phyloP scores from a whole-genome alignment of 805 yeast genomes.

The Starmerella floris region DNA sequence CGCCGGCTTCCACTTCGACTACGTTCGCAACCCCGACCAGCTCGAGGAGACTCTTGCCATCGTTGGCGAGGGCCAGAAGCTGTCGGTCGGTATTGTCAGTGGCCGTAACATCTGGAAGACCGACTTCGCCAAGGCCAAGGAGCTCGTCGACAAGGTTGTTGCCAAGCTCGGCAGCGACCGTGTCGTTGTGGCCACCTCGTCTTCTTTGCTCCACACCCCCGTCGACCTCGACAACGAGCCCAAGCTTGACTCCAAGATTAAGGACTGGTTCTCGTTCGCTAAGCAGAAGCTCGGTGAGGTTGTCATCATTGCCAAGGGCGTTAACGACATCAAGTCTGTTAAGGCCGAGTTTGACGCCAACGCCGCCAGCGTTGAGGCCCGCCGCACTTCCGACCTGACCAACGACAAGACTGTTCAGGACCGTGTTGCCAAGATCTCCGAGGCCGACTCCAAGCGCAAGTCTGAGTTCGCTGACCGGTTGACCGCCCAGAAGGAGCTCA shows the following conservation, averaged over 20 bases:
- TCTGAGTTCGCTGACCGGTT: conserved; percentile 78
- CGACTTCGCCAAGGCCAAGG: conserved; percentile 78
- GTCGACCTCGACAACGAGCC: conserved; percentile 87
- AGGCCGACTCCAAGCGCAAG: conserved; percentile 63
- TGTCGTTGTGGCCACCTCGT: conserved; percentile 84
- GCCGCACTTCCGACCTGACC: conserved; percentile 77
- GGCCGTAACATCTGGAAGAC: conserved; percentile 99
- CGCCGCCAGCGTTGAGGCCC: conserved; percentile 71
- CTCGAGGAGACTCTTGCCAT: conserved; percentile 65
- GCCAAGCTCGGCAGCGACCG: conserved; percentile 59
- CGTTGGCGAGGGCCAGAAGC: conserved; percentile 54
- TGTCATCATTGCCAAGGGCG: conserved; percentile 78
- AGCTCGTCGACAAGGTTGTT: conserved; percentile 67
- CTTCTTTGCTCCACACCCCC: conserved; percentile 96
- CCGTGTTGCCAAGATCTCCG: conserved; percentile 62
- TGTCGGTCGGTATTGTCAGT: conserved; percentile 94
- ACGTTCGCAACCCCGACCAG: conserved; percentile 92
- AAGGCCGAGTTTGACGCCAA: conserved; percentile 67
- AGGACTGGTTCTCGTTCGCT: conserved; percentile 97
- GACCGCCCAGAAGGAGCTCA: conserved; percentile 74
- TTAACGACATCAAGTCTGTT: conserved; percentile 55
- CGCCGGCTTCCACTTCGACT: conserved; percentile 91
- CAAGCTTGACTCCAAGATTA: conserved; percentile 80
- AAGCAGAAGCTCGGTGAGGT: conserved; percentile 91
- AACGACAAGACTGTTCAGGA: conserved; percentile 81